Percentiles rank a stretch among this genome's conserved stretches.
phyloP scores from a whole-genome alignment of 2,329 filamentous ascomycete species.

The Lecanicillium sp. region DNA sequence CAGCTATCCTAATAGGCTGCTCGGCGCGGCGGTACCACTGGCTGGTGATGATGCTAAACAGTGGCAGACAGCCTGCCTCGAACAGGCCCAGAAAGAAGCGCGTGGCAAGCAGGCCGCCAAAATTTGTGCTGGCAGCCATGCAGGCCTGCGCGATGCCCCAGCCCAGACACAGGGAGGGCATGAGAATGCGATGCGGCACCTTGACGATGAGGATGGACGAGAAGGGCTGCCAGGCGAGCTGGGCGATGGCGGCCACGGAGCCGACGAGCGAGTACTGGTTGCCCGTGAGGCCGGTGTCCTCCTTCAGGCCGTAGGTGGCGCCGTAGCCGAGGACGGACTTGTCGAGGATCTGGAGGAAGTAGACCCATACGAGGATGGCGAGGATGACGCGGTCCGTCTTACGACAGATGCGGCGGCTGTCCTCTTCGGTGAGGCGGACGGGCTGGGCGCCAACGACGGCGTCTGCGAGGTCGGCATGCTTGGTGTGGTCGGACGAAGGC shows the following conservation, averaged over 20 bases:
- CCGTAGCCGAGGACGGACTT: constrained; percentile 52
- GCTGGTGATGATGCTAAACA: constrained; percentile 41
- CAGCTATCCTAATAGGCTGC: constrained; percentile 56
- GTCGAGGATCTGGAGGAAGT: constrained; percentile 54
- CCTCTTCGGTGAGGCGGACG: constrained; percentile 31
- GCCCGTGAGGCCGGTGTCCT: constrained; percentile 44
- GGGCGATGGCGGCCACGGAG: constrained; percentile 53
- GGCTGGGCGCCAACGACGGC: neutral
- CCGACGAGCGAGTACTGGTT: constrained; percentile 52
- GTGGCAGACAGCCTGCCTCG: constrained; percentile 47
- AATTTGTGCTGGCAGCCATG: constrained; percentile 43
- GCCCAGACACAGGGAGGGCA: constrained; percentile 42
- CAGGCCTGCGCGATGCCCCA: constrained; percentile 39
- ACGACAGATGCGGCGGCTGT: constrained; percentile 41
- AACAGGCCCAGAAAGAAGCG: constrained; percentile 43
- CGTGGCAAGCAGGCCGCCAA: constrained; percentile 41
- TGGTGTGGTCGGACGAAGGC: neutral
- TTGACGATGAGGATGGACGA: constrained; percentile 55
- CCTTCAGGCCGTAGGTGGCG: constrained; percentile 48
- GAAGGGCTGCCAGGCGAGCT: constrained; percentile 56
- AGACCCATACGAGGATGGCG: constrained; percentile 49
- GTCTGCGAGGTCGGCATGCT: constrained; percentile 8
- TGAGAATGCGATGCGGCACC: constrained; percentile 52
- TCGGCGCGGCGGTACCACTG: constrained; percentile 47
- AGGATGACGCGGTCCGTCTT: constrained; percentile 59